Evolutionary conservation across 345 rosid species (phyloP).

Genomic region (Gossypium anomalum): DNA sequence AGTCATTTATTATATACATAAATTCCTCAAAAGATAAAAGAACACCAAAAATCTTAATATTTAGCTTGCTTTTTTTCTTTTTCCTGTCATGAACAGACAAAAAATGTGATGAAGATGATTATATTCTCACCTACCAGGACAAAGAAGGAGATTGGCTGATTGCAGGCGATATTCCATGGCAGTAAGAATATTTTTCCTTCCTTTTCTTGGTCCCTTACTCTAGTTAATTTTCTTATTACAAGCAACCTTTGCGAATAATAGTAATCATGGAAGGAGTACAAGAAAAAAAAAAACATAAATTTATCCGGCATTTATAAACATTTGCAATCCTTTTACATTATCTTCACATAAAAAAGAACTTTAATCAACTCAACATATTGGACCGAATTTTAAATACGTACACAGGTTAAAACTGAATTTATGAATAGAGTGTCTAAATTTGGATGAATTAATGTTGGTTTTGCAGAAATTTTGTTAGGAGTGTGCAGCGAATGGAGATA

Average conservation of each 20-base stretch:
- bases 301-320: too few relatives aligned
- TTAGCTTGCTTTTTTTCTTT: background rate
- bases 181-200: slow-evolving; percentile 32
- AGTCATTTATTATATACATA: slow-evolving; percentile 8
- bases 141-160: slow-evolving; percentile 60
- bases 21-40: background rate
- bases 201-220: background rate
- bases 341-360: too few relatives aligned
- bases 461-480: slow-evolving; percentile 42
- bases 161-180: slow-evolving; percentile 67
- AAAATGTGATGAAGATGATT: slow-evolving; percentile 24
- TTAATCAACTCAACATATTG: too few relatives aligned
- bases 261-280: background rate
- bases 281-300: background rate
- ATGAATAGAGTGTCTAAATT: background rate
- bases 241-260: background rate
- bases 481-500: slow-evolving; percentile 46
- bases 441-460: background rate
- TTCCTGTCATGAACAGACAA: slow-evolving; percentile 22
- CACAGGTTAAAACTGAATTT: too few relatives aligned
- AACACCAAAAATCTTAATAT: background rate
- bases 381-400: too few relatives aligned
- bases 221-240: background rate
- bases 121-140: slow-evolving; percentile 49
- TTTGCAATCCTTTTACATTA: too few relatives aligned